Evolutionary conservation across 2,329 filamentous ascomycete species (phyloP).

Genomic region (Penicillium griseofulvum): DNA sequence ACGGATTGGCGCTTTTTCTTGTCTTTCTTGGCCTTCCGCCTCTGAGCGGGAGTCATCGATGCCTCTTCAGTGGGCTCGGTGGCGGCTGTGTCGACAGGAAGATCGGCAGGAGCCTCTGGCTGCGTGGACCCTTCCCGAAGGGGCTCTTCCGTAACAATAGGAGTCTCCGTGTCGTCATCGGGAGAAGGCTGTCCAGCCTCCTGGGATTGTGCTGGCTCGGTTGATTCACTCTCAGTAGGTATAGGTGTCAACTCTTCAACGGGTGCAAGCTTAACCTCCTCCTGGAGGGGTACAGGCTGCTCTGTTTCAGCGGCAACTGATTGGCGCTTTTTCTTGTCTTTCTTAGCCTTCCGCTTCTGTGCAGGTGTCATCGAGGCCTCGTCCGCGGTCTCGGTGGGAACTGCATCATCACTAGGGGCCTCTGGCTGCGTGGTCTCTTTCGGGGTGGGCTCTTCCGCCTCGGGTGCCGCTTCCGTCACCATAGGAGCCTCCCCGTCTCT

Average conservation of each 20-base stretch:
- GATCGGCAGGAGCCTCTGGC: neutral
- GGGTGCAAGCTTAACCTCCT: neutral
- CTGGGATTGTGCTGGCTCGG: neutral
- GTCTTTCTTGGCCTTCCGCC: conserved; percentile 23
- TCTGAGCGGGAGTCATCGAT: conserved; percentile 2
- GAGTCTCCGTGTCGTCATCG: neutral
- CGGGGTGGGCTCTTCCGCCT: neutral
- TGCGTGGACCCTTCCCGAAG: neutral
- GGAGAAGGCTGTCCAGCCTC: neutral
- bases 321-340: conserved; percentile 26
- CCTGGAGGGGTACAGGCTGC: neutral
- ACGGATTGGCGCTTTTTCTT: conserved; percentile 22
- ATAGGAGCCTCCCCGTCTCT: neutral
- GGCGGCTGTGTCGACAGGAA: neutral
- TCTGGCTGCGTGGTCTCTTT: conserved; percentile 1
- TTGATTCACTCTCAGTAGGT: neutral
- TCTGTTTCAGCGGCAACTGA: conserved; percentile 12
- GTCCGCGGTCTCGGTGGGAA: neutral
- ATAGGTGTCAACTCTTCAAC: neutral
- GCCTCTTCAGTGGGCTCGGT: neutral
- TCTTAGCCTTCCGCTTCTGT: conserved; percentile 19
- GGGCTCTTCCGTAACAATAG: neutral
- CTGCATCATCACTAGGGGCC: neutral
- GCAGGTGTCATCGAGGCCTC: conserved; percentile 16
- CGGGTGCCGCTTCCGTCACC: no score